Conservation (phyloP, 2,329 filamentous ascomycete species). For the Neofusicoccum cordaticola region DNA sequence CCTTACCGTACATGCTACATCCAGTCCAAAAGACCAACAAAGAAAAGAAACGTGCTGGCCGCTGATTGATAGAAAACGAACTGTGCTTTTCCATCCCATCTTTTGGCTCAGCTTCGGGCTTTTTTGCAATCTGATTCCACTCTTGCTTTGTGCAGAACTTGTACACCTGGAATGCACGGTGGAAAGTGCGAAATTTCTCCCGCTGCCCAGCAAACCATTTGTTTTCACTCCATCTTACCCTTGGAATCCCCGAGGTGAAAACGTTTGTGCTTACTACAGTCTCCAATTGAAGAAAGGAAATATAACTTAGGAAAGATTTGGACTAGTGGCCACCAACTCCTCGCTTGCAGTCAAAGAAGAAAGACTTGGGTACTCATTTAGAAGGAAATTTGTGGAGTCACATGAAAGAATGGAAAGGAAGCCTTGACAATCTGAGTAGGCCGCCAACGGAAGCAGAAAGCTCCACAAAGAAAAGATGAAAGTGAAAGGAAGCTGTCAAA, state of each 20-base stretch:
- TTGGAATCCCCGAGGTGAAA: background rate
- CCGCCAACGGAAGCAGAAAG: conserved; percentile 1
- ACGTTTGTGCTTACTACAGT: background rate
- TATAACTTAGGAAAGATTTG: background rate
- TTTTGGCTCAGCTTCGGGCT: background rate
- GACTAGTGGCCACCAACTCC: conserved; percentile 11
- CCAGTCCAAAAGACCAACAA: background rate
- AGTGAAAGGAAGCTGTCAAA: background rate
- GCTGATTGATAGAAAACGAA: background rate
- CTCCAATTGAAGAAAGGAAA: conserved; percentile 1
- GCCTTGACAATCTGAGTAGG: conserved; percentile 8
- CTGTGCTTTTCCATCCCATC: background rate
- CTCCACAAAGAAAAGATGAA: background rate
- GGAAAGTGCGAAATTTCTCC: background rate
- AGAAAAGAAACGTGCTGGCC: background rate
- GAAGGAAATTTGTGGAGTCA: background rate
- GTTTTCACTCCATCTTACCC: background rate
- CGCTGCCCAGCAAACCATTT: background rate
- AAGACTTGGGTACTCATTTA: conserved; percentile 3
- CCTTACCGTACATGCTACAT: background rate
- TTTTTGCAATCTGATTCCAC: conserved; percentile 9
- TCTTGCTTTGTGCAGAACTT: conserved; percentile 7
- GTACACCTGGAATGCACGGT: background rate
- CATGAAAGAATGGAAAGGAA: background rate
- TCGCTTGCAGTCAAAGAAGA: conserved; percentile 3